Evolutionary conservation across 768 basidiomycete species (phyloP).

Genomic region (Termitomyces eurrhizus): DNA sequence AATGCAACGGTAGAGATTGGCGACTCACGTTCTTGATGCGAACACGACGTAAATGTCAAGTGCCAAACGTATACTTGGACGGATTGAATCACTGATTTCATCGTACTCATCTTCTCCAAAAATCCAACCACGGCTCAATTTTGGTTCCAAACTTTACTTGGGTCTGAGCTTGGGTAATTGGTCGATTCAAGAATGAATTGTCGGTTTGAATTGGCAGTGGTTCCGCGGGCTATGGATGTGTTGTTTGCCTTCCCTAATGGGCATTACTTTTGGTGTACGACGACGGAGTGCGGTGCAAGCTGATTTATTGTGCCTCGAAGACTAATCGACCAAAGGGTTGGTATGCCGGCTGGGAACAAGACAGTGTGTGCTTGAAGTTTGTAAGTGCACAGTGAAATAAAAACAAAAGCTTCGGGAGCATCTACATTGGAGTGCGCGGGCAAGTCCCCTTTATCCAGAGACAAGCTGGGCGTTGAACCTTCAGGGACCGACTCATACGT

Average conservation of each 20-base stretch:
- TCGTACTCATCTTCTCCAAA: no score
- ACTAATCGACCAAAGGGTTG: neutral
- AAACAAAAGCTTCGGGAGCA: neutral
- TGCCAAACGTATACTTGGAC: neutral
- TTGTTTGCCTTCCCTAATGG: neutral
- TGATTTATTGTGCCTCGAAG: neutral
- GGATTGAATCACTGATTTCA: neutral
- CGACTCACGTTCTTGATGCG: neutral
- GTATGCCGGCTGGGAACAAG: neutral
- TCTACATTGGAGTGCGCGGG: neutral
- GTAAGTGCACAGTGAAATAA: neutral
- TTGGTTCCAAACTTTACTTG: neutral
- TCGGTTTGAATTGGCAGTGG: neutral
- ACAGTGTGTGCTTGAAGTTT: neutral
- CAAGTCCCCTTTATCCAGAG: neutral
- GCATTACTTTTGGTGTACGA: neutral
- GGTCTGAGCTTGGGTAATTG: neutral
- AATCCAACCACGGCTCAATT: neutral
- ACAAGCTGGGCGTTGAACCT: neutral
- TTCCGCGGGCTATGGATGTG: neutral
- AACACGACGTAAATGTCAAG: neutral
- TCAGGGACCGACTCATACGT: constrained; percentile 1
- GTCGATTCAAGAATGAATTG: neutral
- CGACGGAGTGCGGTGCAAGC: neutral
- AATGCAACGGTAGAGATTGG: no score